Conservation (phyloP, 1,284 basidiomycete species). For the Leucoagaricus sp. region DNA sequence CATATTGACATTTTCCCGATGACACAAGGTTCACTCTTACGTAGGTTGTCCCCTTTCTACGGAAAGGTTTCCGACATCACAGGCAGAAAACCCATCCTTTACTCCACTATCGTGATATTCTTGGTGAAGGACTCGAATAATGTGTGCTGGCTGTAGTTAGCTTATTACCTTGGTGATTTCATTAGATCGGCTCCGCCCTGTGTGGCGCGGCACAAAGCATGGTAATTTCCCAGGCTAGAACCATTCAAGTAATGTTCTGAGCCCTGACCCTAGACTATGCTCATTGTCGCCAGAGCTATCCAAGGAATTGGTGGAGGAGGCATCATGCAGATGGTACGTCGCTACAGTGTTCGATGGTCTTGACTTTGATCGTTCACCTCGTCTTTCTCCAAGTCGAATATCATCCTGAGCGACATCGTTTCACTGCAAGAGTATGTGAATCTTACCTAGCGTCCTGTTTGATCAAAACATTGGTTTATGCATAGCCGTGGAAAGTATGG, state of each 20-base stretch:
- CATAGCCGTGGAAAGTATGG: conserved; percentile 73
- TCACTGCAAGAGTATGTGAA: conserved; percentile 66
- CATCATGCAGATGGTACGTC: conserved; percentile 53
- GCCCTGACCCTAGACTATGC: conserved; percentile 47
- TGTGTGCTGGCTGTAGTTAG: neutral
- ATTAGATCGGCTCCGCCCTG: conserved; percentile 75
- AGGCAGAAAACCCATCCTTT: conserved; percentile 78
- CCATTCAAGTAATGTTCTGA: neutral
- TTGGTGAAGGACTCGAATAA: conserved; percentile 42
- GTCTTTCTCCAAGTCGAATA: conserved; percentile 47
- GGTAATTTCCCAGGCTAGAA: conserved; percentile 33
- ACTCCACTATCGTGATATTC: conserved; percentile 67
- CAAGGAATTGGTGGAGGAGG: conserved; percentile 86
- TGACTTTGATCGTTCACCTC: neutral
- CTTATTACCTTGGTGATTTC: conserved; percentile 8
- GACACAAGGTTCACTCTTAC: neutral
- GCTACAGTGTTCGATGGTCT: neutral
- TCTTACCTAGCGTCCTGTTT: neutral
- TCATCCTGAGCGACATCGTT: conserved; percentile 81
- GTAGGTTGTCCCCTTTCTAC: conserved; percentile 68
- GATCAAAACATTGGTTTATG: conserved; percentile 13
- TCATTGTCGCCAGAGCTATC: conserved; percentile 74
- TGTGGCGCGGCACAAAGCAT: conserved; percentile 83
- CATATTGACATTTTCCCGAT: neutral
- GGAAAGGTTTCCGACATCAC: conserved; percentile 73